Conservation (phyloP, 2,329 filamentous ascomycete species). For the Botryotinia convoluta region DNA sequence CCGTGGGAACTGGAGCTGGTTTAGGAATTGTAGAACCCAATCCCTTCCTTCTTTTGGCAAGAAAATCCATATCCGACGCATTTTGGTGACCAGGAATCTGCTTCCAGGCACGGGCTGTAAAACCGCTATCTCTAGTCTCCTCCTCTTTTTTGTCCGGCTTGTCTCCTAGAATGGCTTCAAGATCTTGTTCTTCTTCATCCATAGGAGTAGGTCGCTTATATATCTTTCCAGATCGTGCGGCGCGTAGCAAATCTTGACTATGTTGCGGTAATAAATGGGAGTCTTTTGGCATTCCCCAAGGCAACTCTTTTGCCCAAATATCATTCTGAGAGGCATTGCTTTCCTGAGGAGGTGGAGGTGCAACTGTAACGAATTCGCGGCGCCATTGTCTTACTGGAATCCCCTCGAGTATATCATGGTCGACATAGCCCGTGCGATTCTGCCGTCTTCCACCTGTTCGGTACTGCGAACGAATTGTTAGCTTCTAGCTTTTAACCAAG, state of each 20-base stretch:
- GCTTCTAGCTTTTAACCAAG: not conserved
- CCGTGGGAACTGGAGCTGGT: constrained; percentile 49
- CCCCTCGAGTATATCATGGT: constrained; percentile 53
- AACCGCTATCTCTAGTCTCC: constrained; percentile 47
- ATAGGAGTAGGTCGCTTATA: constrained; percentile 67
- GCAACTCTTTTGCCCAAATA: constrained; percentile 72
- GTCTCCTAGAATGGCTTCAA: constrained; percentile 46
- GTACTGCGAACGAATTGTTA: constrained; percentile 29
- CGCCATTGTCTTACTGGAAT: constrained; percentile 91
- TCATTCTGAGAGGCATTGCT: constrained; percentile 58
- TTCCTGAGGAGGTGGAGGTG: constrained; percentile 63
- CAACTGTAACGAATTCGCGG: constrained; percentile 65
- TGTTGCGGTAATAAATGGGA: constrained; percentile 72
- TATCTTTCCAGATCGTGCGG: constrained; percentile 72
- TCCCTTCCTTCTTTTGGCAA: constrained; percentile 61
- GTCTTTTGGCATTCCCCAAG: constrained; percentile 81
- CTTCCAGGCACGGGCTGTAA: constrained; percentile 59
- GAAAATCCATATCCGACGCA: constrained; percentile 49
- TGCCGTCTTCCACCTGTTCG: constrained; percentile 33
- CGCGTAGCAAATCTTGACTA: constrained; percentile 78
- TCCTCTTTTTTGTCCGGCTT: constrained; percentile 61
- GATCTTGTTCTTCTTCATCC: constrained; percentile 58
- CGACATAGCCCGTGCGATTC: constrained; percentile 40
- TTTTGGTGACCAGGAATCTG: constrained; percentile 60
- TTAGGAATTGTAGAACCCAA: constrained; percentile 56